A percentile compares a stretch with the other conserved stretches of the same genome.
phyloP scores from a whole-genome alignment of 169 alveolate species.

The Fabrea salina region DNA sequence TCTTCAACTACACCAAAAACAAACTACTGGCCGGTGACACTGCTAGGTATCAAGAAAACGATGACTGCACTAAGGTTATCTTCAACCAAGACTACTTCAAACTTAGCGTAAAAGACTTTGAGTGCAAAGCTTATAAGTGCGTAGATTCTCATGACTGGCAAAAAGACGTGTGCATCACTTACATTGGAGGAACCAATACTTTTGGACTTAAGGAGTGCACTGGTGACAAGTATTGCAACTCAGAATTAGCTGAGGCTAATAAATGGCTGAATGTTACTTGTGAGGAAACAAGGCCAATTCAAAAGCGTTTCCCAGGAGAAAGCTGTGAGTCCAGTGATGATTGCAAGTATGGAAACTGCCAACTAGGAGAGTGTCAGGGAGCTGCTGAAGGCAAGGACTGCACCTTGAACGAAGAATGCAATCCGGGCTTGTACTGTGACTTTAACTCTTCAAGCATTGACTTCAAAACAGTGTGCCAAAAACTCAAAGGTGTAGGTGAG shows the following conservation, averaged over 20 bases:
- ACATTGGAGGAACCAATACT: neutral
- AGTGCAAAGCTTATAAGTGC: neutral
- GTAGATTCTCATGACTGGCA: neutral
- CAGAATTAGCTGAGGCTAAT: neutral
- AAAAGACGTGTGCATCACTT: conserved; percentile 2
- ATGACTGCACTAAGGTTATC: conserved; percentile 2
- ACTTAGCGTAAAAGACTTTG: neutral
- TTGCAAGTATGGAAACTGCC: neutral
- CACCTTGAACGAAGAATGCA: neutral
- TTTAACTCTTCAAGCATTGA: no score
- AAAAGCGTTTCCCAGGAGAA: conserved; percentile 24
- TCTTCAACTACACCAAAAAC: neutral
- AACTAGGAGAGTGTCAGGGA: neutral
- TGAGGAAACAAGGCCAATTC: no score
- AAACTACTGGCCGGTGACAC: neutral
- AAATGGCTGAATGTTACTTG: conserved; percentile 20
- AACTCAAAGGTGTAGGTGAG: neutral
- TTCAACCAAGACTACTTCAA: neutral
- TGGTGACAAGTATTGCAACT: neutral
- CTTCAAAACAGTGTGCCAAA: no score
- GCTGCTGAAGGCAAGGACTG: neutral
- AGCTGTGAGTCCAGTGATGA: neutral
- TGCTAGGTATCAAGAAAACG: conserved; percentile 13
- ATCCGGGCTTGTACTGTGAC: neutral
- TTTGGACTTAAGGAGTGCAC: neutral